Evolutionary conservation across 2,329 filamentous ascomycete species (phyloP), one percentile per base, ranked within the genome.

Genomic region (Fusarium falciforme): DNA sequence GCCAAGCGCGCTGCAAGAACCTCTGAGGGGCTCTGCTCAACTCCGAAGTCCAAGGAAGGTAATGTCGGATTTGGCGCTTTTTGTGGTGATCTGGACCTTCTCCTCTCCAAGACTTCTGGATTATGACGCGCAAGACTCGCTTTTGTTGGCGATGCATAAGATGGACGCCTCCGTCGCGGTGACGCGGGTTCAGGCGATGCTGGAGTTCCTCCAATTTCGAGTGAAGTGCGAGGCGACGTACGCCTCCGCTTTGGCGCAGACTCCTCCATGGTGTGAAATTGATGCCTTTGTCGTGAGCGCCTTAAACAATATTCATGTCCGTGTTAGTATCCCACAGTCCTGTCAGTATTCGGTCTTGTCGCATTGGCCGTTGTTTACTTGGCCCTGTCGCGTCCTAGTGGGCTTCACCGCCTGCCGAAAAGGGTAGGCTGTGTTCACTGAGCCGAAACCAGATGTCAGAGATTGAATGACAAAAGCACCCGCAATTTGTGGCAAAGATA

Each of bases 101-200:
- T 80, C 72, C 86, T 84, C 65, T 86, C 83, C 36, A 91, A 81
- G 8, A 91, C 84, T 12, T 90, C 87, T 1, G 91, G 89, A 70
- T 92, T 89, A 57, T 89, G 87, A 72, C 89, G 88, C 66, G 90
- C 85, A 16, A 93, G 82, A 76, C 90, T 93, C 14, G 91, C 87
- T 78, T 87, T 90, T 0, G 91, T 93, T 0, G 92, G 91, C n/a
- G 91, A 92, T 63, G 89, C 89, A 78, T 91, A 93, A 1, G 91
- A 92, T 1, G 89, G 87, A 1, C 86, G 86, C 55, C 77, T 77
- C 35, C 76, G 80, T 67, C 75, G 79, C 38, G 78, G 75, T 35
- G 65, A 76, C 78, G 61, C 76, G 76, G 73, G 85, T 78, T 60
- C 65, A 58, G 67, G 71, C 38, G 73, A 65, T 63, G 64, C 52